These are phyloP conservation scores for Vitis labrusca DNA, from an alignment of 164 flowering plant species.

Conservation along the genomic window DNA sequence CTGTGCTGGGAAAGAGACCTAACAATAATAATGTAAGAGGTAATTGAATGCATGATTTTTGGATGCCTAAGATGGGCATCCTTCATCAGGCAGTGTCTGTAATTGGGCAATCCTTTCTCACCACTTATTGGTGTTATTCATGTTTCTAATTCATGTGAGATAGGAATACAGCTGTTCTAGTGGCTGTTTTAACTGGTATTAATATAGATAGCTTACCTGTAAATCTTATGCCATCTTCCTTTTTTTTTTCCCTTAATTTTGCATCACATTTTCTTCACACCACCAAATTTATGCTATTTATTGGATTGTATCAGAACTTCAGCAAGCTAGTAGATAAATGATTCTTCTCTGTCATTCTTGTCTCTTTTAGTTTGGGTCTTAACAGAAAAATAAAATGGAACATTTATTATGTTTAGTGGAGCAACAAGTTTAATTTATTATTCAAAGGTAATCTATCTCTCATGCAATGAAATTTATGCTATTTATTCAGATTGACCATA, in stretches of 20 bases:
- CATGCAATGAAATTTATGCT: background rate
- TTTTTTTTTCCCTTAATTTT: too few species aligned
- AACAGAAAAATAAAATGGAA: background rate
- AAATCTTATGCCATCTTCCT: too few species aligned
- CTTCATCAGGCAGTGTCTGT: background rate
- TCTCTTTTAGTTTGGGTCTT: background rate
- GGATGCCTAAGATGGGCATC: background rate
- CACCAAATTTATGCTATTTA: too few species aligned
- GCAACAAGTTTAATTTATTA: background rate
- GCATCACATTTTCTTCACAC: too few species aligned
- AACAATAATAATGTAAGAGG: background rate
- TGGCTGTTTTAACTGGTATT: background rate
- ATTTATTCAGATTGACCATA: too few species aligned
- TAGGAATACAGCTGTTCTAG: background rate
- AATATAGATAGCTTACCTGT: too few species aligned
- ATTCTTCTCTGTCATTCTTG: background rate
- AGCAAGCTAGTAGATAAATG: background rate
- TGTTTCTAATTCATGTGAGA: background rate
- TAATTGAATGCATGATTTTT: background rate
- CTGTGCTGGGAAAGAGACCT: too few species aligned
- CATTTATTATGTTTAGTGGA: background rate
- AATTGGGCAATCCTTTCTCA: background rate
- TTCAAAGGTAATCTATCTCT: background rate
- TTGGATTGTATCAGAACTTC: too few species aligned
- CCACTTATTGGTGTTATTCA: background rate